A percentile compares a stretch with the other conserved stretches of the same genome.
phyloP scores from a whole-genome alignment of 805 yeast genomes.

The Saccharomycopsis sp. region DNA sequence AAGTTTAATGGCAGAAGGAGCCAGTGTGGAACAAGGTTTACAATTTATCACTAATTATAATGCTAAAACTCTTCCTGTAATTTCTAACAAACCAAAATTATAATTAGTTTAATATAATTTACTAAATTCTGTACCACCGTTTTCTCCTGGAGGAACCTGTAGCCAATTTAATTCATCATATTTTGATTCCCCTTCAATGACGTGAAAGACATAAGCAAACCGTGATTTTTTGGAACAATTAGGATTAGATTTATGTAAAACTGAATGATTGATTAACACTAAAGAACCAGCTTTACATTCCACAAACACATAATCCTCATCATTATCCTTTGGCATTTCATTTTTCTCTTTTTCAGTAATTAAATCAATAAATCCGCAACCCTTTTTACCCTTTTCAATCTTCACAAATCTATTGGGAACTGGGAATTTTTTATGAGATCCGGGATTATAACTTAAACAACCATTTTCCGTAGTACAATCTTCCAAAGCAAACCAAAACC shows the following conservation, averaged over 20 bases:
- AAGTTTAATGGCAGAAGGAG: constrained; percentile 7
- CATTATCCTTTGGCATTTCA: constrained; percentile 23
- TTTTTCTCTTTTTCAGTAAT: constrained; percentile 7
- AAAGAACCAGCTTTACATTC: constrained; percentile 65
- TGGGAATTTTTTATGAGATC: constrained; percentile 51
- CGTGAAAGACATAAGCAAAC: constrained; percentile 72
- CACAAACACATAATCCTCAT: constrained; percentile 37
- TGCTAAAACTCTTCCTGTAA: constrained; percentile 5
- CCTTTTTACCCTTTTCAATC: constrained; percentile 43
- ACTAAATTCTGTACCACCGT: constrained; percentile 53
- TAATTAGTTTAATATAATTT: constrained; percentile 29
- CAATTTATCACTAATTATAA: constrained; percentile 10
- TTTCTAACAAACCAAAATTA: no score
- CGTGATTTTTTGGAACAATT: constrained; percentile 48
- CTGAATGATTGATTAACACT: constrained; percentile 60
- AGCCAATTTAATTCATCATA: constrained; percentile 68
- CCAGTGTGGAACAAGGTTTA: constrained; percentile 9
- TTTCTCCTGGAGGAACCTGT: constrained; percentile 52
- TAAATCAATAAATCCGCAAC: constrained; percentile 30
- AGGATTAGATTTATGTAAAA: constrained; percentile 59
- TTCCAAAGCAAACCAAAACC: constrained; percentile 76
- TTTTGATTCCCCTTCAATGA: constrained; percentile 53
- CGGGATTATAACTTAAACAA: constrained; percentile 58
- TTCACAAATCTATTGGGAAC: constrained; percentile 56
- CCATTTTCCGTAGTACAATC: constrained; percentile 62